Evolutionary conservation across 164 flowering plant genomes (phyloP), one percentile per base, ranked within the genome.

Genomic region (Brasenia schreberi): DNA sequence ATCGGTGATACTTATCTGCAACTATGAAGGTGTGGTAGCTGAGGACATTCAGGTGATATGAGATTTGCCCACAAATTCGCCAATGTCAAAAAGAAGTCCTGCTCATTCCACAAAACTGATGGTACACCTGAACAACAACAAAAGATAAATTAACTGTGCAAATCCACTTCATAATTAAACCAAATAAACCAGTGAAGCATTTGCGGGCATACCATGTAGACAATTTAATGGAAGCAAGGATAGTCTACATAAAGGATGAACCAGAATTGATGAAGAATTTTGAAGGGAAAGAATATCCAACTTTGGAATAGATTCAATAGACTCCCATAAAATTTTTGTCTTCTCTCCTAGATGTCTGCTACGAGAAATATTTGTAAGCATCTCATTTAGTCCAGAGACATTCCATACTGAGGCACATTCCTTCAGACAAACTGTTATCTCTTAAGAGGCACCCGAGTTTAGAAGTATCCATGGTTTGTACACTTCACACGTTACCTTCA

Each of bases 41-140:
- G 67, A 49, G 98, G 96, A 66, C 89, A 90, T 71, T 83, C 77
- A 33, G n/a, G 44, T 64, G 92, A 84, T 19, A 94, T 69, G 52
- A 77, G 74, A 79, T 94, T 94, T 18, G 83, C 90, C 97, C 97
- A 94, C 76, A 91, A 71, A 76, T 94, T 94, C 14, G 90, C 97
- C 6, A 87, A 74, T 3, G 67, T 74, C 17, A 89, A 72, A 68
- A 87, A 87, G 78, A 77, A 89, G 6, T 76, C 78, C 69, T 81
- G 74, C 61, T 83, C 91, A 53, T 87, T 74, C 98, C 98, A 94
- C 6, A 19, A 67, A 69, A 85, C 84, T 68, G 69, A 64, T 68
- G 83, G 79, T 81, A 91, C 75, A 53, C 77, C 98, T 92, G 88
- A 39, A 58, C 61, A 43, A 45, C 1, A 12, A 49, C 12, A 49